phyloP scores from a whole-genome alignment of 805 yeast species.

The Hemisphaericaspora nanyangensis region DNA sequence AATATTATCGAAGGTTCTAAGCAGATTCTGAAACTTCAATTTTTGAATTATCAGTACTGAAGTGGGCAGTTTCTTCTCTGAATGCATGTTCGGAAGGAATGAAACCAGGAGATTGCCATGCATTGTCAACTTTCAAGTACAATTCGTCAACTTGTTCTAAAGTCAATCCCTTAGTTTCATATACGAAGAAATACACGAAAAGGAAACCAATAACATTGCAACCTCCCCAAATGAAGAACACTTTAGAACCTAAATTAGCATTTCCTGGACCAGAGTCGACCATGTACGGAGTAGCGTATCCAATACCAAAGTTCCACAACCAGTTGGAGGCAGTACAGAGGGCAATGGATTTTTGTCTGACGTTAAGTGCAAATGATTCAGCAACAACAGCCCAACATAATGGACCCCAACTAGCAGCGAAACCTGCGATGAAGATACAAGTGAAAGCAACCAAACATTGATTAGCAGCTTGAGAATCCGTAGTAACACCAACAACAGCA shows the following conservation, averaged over 20 bases:
- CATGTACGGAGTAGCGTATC: slow-evolving; percentile 40
- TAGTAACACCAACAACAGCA: slow-evolving; percentile 41
- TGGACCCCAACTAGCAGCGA: slow-evolving; percentile 43
- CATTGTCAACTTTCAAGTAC: slow-evolving; percentile 28
- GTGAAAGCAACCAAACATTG: slow-evolving; percentile 33
- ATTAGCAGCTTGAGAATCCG: slow-evolving; percentile 28
- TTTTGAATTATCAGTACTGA: slow-evolving; percentile 8
- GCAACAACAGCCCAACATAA: slow-evolving; percentile 37
- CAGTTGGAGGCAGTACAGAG: slow-evolving; percentile 39
- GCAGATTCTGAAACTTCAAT: slow-evolving; percentile 8
- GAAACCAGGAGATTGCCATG: slow-evolving; percentile 30
- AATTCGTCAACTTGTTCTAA: slow-evolving; percentile 41
- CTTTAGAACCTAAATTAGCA: slow-evolving; percentile 37
- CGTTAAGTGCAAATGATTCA: slow-evolving; percentile 34
- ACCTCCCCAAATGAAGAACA: slow-evolving; percentile 43
- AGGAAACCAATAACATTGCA: slow-evolving; percentile 31
- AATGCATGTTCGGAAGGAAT: slow-evolving; percentile 35
- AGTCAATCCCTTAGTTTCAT: slow-evolving; percentile 40
- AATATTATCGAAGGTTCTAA: too few relatives aligned
- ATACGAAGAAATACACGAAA: slow-evolving; percentile 31
- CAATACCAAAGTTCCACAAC: slow-evolving; percentile 42
- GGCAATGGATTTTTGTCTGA: slow-evolving; percentile 39
- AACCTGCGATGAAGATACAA: slow-evolving; percentile 38
- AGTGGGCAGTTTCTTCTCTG: slow-evolving; percentile 24
- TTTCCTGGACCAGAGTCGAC: slow-evolving; percentile 37